Evolutionary conservation across 768 basidiomycete species (phyloP).

Genomic region (Leccinum subtestaceum): DNA sequence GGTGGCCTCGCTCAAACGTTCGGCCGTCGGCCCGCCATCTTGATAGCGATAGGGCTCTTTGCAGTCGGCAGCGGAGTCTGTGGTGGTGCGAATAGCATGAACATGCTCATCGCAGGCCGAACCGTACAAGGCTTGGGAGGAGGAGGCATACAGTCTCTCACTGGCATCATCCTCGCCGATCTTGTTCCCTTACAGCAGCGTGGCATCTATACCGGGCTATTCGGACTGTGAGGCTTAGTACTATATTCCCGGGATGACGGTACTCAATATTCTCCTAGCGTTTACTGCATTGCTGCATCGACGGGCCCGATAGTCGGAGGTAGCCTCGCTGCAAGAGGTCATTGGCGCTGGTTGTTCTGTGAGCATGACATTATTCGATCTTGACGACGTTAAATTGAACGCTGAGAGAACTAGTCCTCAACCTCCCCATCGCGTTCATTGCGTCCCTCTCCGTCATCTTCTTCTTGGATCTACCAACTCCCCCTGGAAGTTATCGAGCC

Average conservation of each 20-base stretch:
- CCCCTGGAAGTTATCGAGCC: conserved; percentile 29
- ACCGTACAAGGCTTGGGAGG: conserved; percentile 36
- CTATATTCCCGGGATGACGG: too few relatives aligned
- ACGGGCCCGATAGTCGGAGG: conserved; percentile 38
- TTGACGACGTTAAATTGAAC: neutral
- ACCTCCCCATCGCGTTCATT: conserved; percentile 35
- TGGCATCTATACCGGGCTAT: conserved; percentile 34
- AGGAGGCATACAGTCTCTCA: conserved; percentile 35
- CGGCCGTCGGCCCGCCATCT: conserved; percentile 29
- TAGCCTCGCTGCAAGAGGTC: conserved; percentile 30
- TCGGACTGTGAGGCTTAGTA: conserved; percentile 11
- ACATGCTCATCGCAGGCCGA: conserved; percentile 23
- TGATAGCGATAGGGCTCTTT: conserved; percentile 26
- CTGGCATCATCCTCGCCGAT: conserved; percentile 42
- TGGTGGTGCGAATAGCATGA: conserved; percentile 26
- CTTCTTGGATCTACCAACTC: conserved; percentile 33
- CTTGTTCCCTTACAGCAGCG: conserved; percentile 43
- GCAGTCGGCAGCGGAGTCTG: conserved; percentile 37
- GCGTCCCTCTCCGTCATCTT: conserved; percentile 23
- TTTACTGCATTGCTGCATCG: conserved; percentile 34
- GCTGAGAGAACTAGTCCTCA: conserved; percentile 32
- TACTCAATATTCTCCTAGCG: conserved; percentile 8
- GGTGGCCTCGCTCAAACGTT: conserved; percentile 32
- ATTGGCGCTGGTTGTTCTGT: conserved; percentile 48
- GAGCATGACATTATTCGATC: neutral